These are phyloP conservation scores for Ophiostoma triangulosporum DNA, from an alignment of 2,329 filamentous ascomycete species.

Conservation along the genomic window DNA sequence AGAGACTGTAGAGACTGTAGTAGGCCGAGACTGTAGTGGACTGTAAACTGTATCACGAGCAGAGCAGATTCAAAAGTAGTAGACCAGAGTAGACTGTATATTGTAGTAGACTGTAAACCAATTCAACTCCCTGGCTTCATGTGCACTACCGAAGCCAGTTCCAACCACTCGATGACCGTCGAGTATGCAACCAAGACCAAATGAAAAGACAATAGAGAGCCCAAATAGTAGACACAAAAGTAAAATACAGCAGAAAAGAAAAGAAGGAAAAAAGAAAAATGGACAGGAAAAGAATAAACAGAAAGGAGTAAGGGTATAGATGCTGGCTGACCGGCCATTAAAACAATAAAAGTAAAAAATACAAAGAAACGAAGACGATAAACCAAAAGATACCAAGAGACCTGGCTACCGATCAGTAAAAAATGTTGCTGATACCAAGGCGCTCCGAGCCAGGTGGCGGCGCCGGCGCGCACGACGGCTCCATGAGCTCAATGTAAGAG, in stretches of 20 bases:
- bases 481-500: not conserved
- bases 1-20: too few relatives aligned
- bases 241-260: not conserved
- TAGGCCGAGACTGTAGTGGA: too few relatives aligned
- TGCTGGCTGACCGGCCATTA: not conserved
- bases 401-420: too few relatives aligned
- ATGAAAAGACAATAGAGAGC: not conserved
- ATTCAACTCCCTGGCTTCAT: too few relatives aligned
- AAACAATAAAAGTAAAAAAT: not conserved
- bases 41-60: too few relatives aligned
- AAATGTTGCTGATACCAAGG: not conserved
- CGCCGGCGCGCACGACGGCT: not conserved
- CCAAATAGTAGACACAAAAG: too few relatives aligned
- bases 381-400: not conserved
- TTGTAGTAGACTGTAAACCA: too few relatives aligned
- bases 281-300: not conserved
- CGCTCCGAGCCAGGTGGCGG: not conserved
- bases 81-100: too few relatives aligned
- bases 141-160: too few relatives aligned
- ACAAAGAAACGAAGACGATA: not conserved
- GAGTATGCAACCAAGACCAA: not conserved
- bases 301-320: not conserved
- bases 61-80: too few relatives aligned
- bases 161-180: not conserved
- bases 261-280: not conserved